Evolutionary conservation across 257 asterid genomes (phyloP), one percentile per base, ranked within the genome.

Genomic region (Verbascum thapsus): DNA sequence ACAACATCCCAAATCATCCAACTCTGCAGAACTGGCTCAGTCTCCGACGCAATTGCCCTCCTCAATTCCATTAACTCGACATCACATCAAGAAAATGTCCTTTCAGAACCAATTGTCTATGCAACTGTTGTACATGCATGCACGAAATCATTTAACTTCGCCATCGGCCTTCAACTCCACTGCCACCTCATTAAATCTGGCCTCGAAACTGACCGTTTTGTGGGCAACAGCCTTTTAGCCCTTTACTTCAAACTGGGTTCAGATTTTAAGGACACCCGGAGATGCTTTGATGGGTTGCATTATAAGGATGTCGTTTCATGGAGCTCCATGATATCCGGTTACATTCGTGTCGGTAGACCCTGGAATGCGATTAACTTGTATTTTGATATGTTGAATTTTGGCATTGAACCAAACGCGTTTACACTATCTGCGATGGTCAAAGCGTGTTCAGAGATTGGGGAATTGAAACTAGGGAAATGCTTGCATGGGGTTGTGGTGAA

Each of bases 271-370:
- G 83, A 86, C 23, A 76, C 88, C 1, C 66, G 69, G 8, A 82
- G 71, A 32, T 63, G 80, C 58, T 88, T 88, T 51, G 82, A 80
- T 38, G 84, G 83, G 5, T 66, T 92, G 78, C 42, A 7, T 19
- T 73, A 72, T 23, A 89, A 88, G 75, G 97, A 92, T 54, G 94
- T 82, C 1, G 94, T 89, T 12, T 81, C 97, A 1, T 92, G 97
- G 96, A 85, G 91, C 49, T 87, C 95, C 12, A 87, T 87, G 78
- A 81, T 89, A 15, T 89, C 97, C 1, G 96, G 94, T 10, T 87
- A 87, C 74, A 70, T 85, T 61, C 84, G 87, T 2, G 72, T 26
- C 0, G 81, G 85, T 7, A 83, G 58, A 40, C 82, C 92, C 3
- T 10, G 58, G 20, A 44, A 70, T 18, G 78, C 95, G 8, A 69